Evolutionary conservation across 805 yeast genomes (phyloP), one percentile per base, ranked within the genome.

Genomic region (Saccharomycopsis guyanensis): DNA sequence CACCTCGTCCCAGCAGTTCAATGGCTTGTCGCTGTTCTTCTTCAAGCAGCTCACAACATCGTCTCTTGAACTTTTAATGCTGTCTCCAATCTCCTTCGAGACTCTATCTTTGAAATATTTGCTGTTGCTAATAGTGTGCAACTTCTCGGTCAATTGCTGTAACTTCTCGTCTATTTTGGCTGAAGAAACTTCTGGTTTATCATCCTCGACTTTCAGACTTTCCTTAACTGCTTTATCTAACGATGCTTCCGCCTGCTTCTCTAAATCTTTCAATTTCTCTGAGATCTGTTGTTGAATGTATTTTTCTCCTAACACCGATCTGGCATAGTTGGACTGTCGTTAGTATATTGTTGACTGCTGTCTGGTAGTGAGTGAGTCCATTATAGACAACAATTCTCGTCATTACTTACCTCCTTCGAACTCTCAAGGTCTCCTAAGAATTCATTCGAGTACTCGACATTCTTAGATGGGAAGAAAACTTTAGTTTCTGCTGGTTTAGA

Each of bases 1-100:
- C 16, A 85, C 85, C 58, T 83, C 85, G 35, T 82, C 86, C 82
- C 88, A 83, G 61, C 96, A 86, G 62, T 83, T 80, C 61, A 86
- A 72, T 19, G 84, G 80, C 59, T 71, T 78, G 19, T 78, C 82
- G 52, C 71, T 64, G 61, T 80, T 81, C 41, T 72, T 73, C 54
- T 70, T 71, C 58, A 86, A 70, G 61, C 96, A 86, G 36, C 66
- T 57, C 22, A 72, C 65, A 22, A 87, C 77, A 8, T 68, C 56
- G 5, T 58, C 55, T 63, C 82, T 78, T 4, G 80, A 71, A 2
- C 55, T 56, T 44, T 66, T 57, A 7, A 80, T 59, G 2, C 66
- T 70, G 18, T 69, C 70, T 15, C 65, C 58, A n/a, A 62, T 56
- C 12, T 47, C 53, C 10, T 64, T 50, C 8, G 51, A 40, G 12